Evolutionary conservation across 352 stramenopile species (phyloP), one percentile per base, ranked within the genome.

Genomic region (Globisporangium viniferum): DNA sequence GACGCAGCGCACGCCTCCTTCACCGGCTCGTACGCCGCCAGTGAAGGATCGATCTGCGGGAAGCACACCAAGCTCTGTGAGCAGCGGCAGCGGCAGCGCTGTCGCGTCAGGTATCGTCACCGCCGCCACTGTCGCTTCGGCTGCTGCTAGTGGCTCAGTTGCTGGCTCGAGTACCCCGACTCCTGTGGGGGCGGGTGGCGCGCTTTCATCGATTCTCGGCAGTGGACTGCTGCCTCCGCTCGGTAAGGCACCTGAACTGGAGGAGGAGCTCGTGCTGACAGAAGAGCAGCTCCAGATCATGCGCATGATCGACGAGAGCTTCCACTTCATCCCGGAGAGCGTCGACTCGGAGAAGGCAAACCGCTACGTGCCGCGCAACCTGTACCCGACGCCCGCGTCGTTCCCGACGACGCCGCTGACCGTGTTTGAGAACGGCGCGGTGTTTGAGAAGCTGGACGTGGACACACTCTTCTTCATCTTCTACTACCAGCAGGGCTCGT

Each of bases 401-500:
- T 98, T 98, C 72, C 93, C 97, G 54, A 82, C 95, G 22, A 79
- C 79, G 15, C 95, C 97, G 31, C 91, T 94, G 15, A 75, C 89
- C 18, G 81, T 98, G 62, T 98, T 99, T 72, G 96, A 98, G 57
- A 98, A 95, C 70, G 81, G 97, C 14, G 76, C 79, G 33, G 89
- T 99, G 59, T 99, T 99, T 73, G 96, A 99, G 80, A 99, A 99
- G 77, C 75, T 99, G 55, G 95, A 98, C 64, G 95, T 97, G 27
- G 97, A 99, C 85, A 97, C 94, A 58, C 86, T 99, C 9, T 99
- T 99, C 80, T 99, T 99, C 77, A 98, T 99, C 76, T 99, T 99
- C 80, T 99, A 99, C 86, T 99, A 99, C 80, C 91, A 98, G 71
- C 97, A 99, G 81, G 97, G 97, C 59, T 99, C 97, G 15, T 99